Evolutionary conservation across 257 asterid genomes (phyloP).

Genomic region (Eucommia ulmoides): DNA sequence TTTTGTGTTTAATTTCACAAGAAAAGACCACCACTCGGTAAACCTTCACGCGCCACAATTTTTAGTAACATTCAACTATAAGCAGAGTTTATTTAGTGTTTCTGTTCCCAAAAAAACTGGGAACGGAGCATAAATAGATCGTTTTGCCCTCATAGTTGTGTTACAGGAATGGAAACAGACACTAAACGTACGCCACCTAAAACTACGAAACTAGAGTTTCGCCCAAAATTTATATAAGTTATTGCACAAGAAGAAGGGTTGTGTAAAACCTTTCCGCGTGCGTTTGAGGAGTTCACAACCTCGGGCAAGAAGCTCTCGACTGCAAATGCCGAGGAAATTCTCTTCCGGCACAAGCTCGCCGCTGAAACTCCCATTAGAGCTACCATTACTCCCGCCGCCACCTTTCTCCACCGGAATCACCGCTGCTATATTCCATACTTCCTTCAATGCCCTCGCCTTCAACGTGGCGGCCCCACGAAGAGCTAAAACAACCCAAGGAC

Average conservation of each 20-base stretch:
- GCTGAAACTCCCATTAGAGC: slow-evolving; percentile 60
- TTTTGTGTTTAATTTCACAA: too few relatives aligned
- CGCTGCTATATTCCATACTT: slow-evolving; percentile 81
- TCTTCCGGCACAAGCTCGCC: slow-evolving; percentile 81
- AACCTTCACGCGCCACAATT: too few relatives aligned
- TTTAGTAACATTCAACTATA: too few relatives aligned
- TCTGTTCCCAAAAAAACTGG: too few relatives aligned
- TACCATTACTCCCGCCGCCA: slow-evolving; percentile 41
- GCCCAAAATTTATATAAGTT: too few relatives aligned
- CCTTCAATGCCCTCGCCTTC: slow-evolving; percentile 87
- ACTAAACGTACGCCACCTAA: not conserved
- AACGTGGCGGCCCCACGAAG: slow-evolving; percentile 86
- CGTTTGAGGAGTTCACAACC: slow-evolving; percentile 83
- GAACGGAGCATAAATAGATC: too few relatives aligned
- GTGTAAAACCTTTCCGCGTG: slow-evolving; percentile 92
- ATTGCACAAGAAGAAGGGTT: too few relatives aligned
- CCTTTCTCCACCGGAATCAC: slow-evolving; percentile 85
- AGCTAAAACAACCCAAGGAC: slow-evolving; percentile 37
- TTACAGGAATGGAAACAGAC: not conserved
- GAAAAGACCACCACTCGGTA: too few relatives aligned
- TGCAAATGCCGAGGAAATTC: slow-evolving; percentile 82
- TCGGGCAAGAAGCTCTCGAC: slow-evolving; percentile 79
- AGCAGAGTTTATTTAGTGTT: too few relatives aligned
- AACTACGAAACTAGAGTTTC: not conserved
- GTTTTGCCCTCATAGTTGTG: not conserved